These are phyloP conservation scores for Gnaphalium uliginosum DNA, from an alignment of 129 eudicot species.

Conservation along the genomic window DNA sequence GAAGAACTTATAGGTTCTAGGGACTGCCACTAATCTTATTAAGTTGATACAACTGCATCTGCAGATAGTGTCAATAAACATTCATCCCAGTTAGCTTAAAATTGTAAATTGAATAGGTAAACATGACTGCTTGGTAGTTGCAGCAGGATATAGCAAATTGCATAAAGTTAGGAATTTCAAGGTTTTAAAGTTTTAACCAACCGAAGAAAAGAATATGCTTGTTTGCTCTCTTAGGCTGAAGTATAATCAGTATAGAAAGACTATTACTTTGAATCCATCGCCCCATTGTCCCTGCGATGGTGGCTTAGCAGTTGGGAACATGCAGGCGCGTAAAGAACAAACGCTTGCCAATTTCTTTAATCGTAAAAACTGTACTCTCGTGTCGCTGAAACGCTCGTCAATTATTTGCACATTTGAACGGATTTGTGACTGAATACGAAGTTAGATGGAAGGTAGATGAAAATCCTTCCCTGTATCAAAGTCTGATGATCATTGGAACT, in stretches of 20 bases:
- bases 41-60: background rate
- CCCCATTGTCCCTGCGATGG: background rate
- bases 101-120: background rate
- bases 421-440: background rate
- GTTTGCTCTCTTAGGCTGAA: background rate
- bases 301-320: background rate
- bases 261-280: background rate
- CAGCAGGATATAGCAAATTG: background rate
- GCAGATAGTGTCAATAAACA: background rate
- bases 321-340: no score
- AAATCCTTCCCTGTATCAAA: background rate
- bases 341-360: background rate
- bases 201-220: background rate
- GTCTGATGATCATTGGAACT: background rate
- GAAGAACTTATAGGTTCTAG: background rate
- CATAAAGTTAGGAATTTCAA: background rate
- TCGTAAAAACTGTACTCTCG: background rate
- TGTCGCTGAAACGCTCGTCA: background rate
- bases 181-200: no score
- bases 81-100: background rate
- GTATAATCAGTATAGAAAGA: background rate
- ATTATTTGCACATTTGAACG: background rate
- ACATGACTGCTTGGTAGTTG: background rate
- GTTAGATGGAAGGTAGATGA: background rate
- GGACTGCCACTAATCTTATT: background rate